These are phyloP conservation scores for Xylariaceae sp. DNA, from an alignment of 2,329 filamentous ascomycete species.

Conservation along the genomic window DNA sequence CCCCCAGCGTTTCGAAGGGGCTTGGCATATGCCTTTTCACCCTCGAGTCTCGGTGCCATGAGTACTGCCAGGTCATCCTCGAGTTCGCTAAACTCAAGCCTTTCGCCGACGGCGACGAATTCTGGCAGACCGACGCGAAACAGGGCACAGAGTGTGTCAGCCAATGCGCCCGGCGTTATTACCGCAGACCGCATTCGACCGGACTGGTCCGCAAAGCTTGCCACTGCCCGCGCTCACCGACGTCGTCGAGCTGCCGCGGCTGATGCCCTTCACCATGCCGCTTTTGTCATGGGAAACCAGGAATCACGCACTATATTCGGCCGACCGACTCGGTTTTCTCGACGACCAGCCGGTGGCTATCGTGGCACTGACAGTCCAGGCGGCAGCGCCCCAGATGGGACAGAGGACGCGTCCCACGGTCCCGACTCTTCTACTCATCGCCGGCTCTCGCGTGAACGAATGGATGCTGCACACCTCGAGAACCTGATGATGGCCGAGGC, in stretches of 20 bases:
- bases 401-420: slow-evolving; percentile 25
- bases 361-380: slow-evolving; percentile 31
- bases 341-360: slow-evolving; percentile 43
- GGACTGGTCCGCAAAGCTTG: slow-evolving; percentile 88
- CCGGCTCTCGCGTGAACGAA: slow-evolving; percentile 22
- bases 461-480: slow-evolving; percentile 64
- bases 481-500: slow-evolving; percentile 99
- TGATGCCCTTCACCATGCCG: slow-evolving; percentile 89
- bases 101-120: slow-evolving; percentile 38
- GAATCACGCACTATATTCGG: slow-evolving; percentile 50
- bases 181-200: slow-evolving; percentile 89
- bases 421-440: slow-evolving; percentile 32
- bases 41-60: slow-evolving; percentile 44
- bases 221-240: slow-evolving; percentile 76
- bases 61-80: slow-evolving; percentile 79
- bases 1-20: slow-evolving; percentile 84
- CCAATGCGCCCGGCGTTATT: slow-evolving; percentile 77
- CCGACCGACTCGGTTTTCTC: slow-evolving; percentile 48
- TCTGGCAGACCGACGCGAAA: slow-evolving; percentile 36
- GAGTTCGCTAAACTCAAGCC: slow-evolving; percentile 64
- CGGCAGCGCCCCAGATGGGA: slow-evolving; percentile 24
- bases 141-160: slow-evolving; percentile 62
- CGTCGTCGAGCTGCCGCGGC: slow-evolving; percentile 84
- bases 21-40: slow-evolving; percentile 57
- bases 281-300: slow-evolving; percentile 74